Evolutionary conservation across 495 filamentous ascomycete species (phyloP).

Genomic region (Penicillium desertorum): DNA sequence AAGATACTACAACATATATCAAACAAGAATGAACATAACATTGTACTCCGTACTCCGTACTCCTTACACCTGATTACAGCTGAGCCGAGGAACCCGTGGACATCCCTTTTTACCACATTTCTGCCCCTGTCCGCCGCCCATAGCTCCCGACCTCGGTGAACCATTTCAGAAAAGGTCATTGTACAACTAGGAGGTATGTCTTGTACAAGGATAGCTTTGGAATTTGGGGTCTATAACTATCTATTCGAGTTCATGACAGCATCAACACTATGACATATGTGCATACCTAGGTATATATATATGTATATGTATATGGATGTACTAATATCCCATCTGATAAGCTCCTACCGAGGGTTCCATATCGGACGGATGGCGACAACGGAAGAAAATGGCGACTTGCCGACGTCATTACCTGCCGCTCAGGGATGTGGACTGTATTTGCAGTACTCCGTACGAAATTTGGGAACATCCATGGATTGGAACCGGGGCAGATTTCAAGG

Average conservation of each 20-base stretch:
- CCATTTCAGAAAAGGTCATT: slow-evolving; percentile 20
- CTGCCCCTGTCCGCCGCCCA: slow-evolving; percentile 18
- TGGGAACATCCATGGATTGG: not conserved
- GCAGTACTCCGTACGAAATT: slow-evolving; percentile 5
- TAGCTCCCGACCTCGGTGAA: slow-evolving; percentile 29
- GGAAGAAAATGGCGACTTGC: slow-evolving; percentile 31
- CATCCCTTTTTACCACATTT: slow-evolving; percentile 5
- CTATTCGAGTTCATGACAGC: not conserved
- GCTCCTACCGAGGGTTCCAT: slow-evolving; percentile 4
- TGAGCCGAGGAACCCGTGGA: slow-evolving; percentile 10
- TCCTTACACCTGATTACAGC: not conserved
- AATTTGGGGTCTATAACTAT: slow-evolving; percentile 1
- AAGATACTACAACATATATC: not conserved
- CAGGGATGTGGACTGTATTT: slow-evolving; percentile 9
- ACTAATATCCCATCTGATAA: slow-evolving; percentile 6
- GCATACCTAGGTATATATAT: not conserved
- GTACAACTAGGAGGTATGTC: not conserved
- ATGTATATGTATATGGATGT: not conserved
- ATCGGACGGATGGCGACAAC: slow-evolving; percentile 21
- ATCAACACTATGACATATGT: not conserved
- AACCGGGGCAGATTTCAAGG: not conserved
- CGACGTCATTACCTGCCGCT: slow-evolving; percentile 38
- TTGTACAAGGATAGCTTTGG: not conserved
- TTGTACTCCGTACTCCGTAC: too few species aligned
- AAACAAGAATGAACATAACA: too few species aligned